phyloP scores from a whole-genome alignment of 1,139 yeast species.

The Hemisphaericaspora xylanilytica region DNA sequence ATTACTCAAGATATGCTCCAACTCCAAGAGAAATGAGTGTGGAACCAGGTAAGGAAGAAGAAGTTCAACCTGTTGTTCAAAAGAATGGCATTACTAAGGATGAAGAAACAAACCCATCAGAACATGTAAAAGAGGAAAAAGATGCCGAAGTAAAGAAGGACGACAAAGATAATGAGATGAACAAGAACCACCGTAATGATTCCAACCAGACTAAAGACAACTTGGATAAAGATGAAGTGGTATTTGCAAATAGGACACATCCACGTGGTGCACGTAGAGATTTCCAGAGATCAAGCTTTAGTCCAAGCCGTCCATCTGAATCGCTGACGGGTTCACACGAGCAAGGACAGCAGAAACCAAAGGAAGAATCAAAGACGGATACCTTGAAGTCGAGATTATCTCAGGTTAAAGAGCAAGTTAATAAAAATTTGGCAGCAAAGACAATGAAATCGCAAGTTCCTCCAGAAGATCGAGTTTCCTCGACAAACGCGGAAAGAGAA shows the following conservation, averaged over 20 bases:
- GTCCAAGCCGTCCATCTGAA: neutral
- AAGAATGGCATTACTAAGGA: slow-evolving; percentile 1
- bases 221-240: neutral
- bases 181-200: too few species aligned
- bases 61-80: neutral
- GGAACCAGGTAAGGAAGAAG: slow-evolving; percentile 6
- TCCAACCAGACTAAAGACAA: too few species aligned
- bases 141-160: too few species aligned
- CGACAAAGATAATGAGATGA: neutral
- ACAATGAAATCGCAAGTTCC: neutral
- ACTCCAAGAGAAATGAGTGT: slow-evolving; percentile 7
- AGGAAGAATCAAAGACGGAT: neutral
- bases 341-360: neutral
- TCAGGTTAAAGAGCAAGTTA: slow-evolving; percentile 10
- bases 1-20: slow-evolving; percentile 23
- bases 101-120: neutral
- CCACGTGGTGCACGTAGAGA: slow-evolving; percentile 1
- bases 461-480: neutral
- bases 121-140: too few species aligned
- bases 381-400: slow-evolving; percentile 10
- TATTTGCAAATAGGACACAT: neutral
- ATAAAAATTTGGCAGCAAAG: slow-evolving; percentile 1
- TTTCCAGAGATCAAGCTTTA: neutral
- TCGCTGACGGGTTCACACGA: too few species aligned
- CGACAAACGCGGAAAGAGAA: slow-evolving; percentile 1